Evolutionary conservation across 768 basidiomycete genomes (phyloP).

Genomic region (Suillus plorans): DNA sequence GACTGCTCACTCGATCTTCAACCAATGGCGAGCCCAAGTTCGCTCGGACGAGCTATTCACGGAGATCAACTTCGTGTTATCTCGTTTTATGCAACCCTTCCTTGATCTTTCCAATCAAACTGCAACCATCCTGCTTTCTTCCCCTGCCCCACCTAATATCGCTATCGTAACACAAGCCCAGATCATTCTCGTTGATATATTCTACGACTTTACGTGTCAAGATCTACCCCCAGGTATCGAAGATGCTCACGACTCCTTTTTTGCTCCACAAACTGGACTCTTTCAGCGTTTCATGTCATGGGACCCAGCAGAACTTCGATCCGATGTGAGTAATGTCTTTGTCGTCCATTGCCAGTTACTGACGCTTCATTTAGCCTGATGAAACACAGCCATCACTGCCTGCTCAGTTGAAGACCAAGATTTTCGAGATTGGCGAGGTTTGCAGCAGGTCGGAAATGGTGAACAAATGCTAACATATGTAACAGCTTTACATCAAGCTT

Average conservation of each 20-base stretch:
- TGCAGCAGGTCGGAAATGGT: slow-evolving; percentile 1
- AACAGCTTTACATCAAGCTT: slow-evolving; percentile 75
- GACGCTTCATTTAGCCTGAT: slow-evolving; percentile 53
- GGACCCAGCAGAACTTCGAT: slow-evolving; percentile 67
- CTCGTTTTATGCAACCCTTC: slow-evolving; percentile 81
- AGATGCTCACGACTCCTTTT: slow-evolving; percentile 82
- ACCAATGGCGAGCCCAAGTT: slow-evolving; percentile 88
- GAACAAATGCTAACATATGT: not conserved
- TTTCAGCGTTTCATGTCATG: slow-evolving; percentile 82
- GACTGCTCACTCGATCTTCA: slow-evolving; percentile 95
- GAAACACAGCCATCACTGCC: slow-evolving; percentile 82
- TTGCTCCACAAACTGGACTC: slow-evolving; percentile 64
- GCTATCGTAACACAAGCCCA: slow-evolving; percentile 67
- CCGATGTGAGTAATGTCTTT: slow-evolving; percentile 49
- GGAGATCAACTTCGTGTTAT: slow-evolving; percentile 89
- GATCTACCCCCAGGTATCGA: slow-evolving; percentile 95
- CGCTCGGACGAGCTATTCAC: slow-evolving; percentile 84
- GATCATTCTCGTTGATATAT: slow-evolving; percentile 81
- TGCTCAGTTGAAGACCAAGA: slow-evolving; percentile 85
- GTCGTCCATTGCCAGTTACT: slow-evolving; percentile 9
- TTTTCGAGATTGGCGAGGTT: slow-evolving; percentile 91
- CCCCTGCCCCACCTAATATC: slow-evolving; percentile 37
- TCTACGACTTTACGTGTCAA: slow-evolving; percentile 92
- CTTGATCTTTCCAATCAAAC: slow-evolving; percentile 78
- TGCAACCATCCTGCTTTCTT: slow-evolving; percentile 47